Base-by-base conservation (phyloP, 1,284 basidiomycete species). In the Cerioporus squamosus region DNA sequence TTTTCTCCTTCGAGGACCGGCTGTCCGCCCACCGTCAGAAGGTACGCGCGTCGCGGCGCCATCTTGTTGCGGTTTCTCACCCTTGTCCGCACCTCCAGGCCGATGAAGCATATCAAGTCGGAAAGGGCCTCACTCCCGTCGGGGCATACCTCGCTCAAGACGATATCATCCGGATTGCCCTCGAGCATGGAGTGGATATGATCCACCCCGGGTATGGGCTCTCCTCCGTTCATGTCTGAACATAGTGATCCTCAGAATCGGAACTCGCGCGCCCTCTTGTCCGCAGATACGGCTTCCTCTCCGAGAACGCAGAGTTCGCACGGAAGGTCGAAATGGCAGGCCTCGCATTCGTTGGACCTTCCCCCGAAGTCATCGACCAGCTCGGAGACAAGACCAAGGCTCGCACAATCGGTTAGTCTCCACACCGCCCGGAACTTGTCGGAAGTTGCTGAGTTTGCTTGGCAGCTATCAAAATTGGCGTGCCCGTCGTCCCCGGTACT, bases 381-480 rank as follows among this genome's bases (percentile, higher is more conserved):
- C 87, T 99, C 52, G 97, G 97, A 63, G 97, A 99, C 83, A 99
- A 99, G 87, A 98, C 96, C 62, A 99, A 98, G 78, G 97, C 97
- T 47, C 87, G 95, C 70, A 85, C 87, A 45, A 81, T 96, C 53
- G 93, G 92, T 93, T 71, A 65, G 65, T 63, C 33, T 42, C 33
- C 15, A 22, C 1, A 7, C 14, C n/a, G 18, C 15, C 39, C 40
- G 20, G 40, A 18, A 42, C 33, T 7, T 42, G 40, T 15, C n/a
- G 40, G 7, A 18, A 42, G 20, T 18, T 18, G n/a, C 40, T 42
- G n/a, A 42, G 5, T 6, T 18, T 15, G n/a, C n/a, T 10, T 22
- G n/a, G 8, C 62, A 91, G 93, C 93, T 43, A 94, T 94, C 74
- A 89, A 89, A 74, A 85, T 90, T 57, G 88, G 90, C 59, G 97